These are phyloP conservation scores for Ganoderma sp. DNA, from an alignment of 1,284 basidiomycete genomes.

Conservation along the genomic window DNA sequence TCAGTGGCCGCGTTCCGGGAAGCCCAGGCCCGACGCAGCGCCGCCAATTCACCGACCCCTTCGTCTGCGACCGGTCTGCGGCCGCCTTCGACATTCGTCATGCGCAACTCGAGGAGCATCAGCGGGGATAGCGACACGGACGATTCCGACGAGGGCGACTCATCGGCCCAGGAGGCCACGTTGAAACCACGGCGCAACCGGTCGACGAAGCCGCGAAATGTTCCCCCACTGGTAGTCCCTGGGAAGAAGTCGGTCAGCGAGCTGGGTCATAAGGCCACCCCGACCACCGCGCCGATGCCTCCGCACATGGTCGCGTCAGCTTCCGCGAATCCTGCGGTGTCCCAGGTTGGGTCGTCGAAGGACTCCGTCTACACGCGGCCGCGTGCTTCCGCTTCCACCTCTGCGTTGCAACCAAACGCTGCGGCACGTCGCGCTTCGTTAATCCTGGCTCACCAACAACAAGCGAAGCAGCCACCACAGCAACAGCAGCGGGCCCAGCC, in stretches of 20 bases:
- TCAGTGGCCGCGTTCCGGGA: conserved; percentile 80
- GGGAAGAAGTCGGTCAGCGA: conserved; percentile 37
- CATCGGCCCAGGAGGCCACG: conserved; percentile 43
- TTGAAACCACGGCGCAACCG: conserved; percentile 42
- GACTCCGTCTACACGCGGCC: conserved; percentile 32
- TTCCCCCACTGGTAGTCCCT: conserved; percentile 12
- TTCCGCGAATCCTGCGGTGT: conserved; percentile 23
- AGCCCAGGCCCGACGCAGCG: conserved; percentile 69
- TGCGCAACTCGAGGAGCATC: conserved; percentile 28
- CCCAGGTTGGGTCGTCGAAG: conserved; percentile 14
- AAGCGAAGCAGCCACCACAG: conserved; percentile 10
- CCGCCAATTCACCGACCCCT: conserved; percentile 64
- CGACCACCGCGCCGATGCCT: conserved; percentile 17
- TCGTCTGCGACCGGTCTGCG: conserved; percentile 44
- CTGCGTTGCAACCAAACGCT: conserved; percentile 46
- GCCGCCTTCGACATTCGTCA: conserved; percentile 28
- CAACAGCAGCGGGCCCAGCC: conserved; percentile 18
- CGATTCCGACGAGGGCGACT: conserved; percentile 45
- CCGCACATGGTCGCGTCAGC: conserved; percentile 32
- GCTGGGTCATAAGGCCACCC: conserved; percentile 36
- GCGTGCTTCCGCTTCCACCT: conserved; percentile 46
- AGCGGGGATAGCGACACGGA: conserved; percentile 32
- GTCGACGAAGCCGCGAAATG: conserved; percentile 43
- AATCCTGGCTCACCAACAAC: conserved; percentile 34
- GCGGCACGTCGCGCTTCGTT: conserved; percentile 46